Evolutionary conservation across 73 alveolate species (phyloP), one percentile per base, ranked within the genome.

Genomic region (Strombidium stylifer): DNA sequence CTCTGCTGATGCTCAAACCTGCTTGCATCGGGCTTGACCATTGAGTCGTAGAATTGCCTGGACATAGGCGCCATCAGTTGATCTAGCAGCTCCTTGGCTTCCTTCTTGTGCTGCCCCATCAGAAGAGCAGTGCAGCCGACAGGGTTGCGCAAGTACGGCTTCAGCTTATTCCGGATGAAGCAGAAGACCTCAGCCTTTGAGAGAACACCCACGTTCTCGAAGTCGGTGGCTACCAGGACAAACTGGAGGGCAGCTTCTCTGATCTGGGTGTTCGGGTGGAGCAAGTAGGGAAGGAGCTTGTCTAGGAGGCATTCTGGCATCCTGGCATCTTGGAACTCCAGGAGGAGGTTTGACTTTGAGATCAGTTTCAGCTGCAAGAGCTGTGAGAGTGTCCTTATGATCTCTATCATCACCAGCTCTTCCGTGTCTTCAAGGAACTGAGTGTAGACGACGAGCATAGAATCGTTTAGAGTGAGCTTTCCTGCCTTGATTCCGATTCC

Each of bases 181-280:
- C 74, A 70, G 52, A 36, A 70, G 1, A 42, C 57, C 37, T 70
- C 74, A 2, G 84, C 84, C 3, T 31, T 6, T 26, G 73, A 23
- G 19, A 70, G 51, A 19, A 70, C 4, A 12, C 44, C 65, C n/a
- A n/a, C n/a, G 23, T 56, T 45, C 20, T 64, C n/a, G 27, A 65
- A 65, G 26, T 64, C 54, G 28, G 66, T 30, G 2, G 40, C 11
- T 19, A 18, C 11, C 46, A 42, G 30, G 37, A 70, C 45, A 21
- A 27, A 70, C 35, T 42, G 39, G 21, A 52, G 36, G 28, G 82
- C 59, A 15, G 49, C 82, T 10, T 76, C 57, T 40, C 69, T 65
- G 16, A 76, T 76, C 82, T 72, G 56, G n/a, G 69, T 47, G 40
- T 76, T 76, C 4, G 81, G 82, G 25, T 76, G 88, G 26, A 65